Evolutionary conservation across 2,329 filamentous ascomycete species (phyloP).

Genomic region (Neurospora sp.): DNA sequence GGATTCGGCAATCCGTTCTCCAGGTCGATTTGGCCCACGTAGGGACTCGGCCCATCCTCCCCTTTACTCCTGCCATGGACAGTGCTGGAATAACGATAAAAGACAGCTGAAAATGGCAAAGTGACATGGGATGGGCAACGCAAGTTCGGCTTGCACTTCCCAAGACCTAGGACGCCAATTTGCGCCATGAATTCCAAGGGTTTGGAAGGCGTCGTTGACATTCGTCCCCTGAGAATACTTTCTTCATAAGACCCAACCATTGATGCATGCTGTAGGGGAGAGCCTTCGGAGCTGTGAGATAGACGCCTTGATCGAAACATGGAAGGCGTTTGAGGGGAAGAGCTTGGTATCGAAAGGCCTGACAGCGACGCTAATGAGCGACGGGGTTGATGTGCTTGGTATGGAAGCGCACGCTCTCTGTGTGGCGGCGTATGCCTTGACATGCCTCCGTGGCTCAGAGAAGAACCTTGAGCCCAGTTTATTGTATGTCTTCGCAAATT

Average conservation of each 20-base stretch:
- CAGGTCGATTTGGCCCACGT: slow-evolving; percentile 86
- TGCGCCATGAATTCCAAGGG: slow-evolving; percentile 90
- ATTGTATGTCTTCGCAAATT: slow-evolving; percentile 60
- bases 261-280: slow-evolving; percentile 76
- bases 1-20: slow-evolving; percentile 62
- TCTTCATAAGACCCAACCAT: slow-evolving; percentile 99
- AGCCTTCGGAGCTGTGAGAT: slow-evolving; percentile 64
- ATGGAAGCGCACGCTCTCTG: slow-evolving; percentile 53
- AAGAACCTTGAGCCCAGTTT: slow-evolving; percentile 47
- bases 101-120: slow-evolving; percentile 85
- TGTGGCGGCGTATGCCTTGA: slow-evolving; percentile 33
- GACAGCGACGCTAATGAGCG: slow-evolving; percentile 60
- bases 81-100: slow-evolving; percentile 79
- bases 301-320: slow-evolving; percentile 50
- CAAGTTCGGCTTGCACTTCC: slow-evolving; percentile 77
- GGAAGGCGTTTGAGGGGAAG: slow-evolving; percentile 41
- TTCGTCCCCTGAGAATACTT: slow-evolving; percentile 85
- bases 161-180: slow-evolving; percentile 84
- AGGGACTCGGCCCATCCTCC: slow-evolving; percentile 87
- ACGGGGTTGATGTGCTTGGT: slow-evolving; percentile 70
- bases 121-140: slow-evolving; percentile 85
- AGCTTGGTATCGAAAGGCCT: slow-evolving; percentile 29
- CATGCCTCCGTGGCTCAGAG: slow-evolving; percentile 6
- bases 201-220: slow-evolving; percentile 92
- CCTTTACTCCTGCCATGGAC: slow-evolving; percentile 51